Evolutionary conservation across 495 filamentous ascomycete species (phyloP), one percentile per base, ranked within the genome.

Genomic region (Bathelium albidoporum): DNA sequence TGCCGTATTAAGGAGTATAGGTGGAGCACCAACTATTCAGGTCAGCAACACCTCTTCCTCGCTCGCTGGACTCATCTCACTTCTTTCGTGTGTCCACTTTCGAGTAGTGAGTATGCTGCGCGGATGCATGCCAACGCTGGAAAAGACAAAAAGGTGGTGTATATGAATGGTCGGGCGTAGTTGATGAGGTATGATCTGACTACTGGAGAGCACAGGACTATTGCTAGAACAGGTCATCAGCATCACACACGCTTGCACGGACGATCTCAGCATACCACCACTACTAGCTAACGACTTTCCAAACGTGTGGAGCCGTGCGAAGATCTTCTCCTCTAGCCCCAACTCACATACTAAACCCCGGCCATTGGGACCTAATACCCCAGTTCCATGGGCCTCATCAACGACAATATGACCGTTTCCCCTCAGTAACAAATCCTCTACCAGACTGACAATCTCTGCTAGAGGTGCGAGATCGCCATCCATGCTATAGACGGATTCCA

Each of bases 401-500:
- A 94, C 85, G 39, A 90, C 78, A 22, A 91, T 79, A 69, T 88
- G 80, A 4, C 80, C 87, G 70, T 89, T 89, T 1, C 76, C 75
- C 0, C 53, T 45, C 5, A 84, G 83, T 0, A 91, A 75, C 4
- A 83, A 65, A 1, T 73, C 70, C 59, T 90, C 80, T 0, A 87
- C 82, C 0, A 80, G 67, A 7, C 75, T 68, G 1, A 88, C 76
- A 39, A 91, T 80, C 26, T 84, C 76, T 18, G 70, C 66, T 18
- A 94, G 74, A 0, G 87, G 87, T 11, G 81, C 82, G 10, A 89
- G 68, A 72, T 91, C 88, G 0, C 89, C 89, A 70, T 93, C 88
- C 89, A 94, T 94, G 62, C 85, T 89, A 71, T 94, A 94, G n/a
- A 91, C 74, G 1, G 81, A 80, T 69, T 94, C 89, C 0, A 91